Evolutionary conservation across 2,329 filamentous ascomycete genomes (phyloP), one percentile per base, ranked within the genome.

Genomic region (Aspergillus clavatus): DNA sequence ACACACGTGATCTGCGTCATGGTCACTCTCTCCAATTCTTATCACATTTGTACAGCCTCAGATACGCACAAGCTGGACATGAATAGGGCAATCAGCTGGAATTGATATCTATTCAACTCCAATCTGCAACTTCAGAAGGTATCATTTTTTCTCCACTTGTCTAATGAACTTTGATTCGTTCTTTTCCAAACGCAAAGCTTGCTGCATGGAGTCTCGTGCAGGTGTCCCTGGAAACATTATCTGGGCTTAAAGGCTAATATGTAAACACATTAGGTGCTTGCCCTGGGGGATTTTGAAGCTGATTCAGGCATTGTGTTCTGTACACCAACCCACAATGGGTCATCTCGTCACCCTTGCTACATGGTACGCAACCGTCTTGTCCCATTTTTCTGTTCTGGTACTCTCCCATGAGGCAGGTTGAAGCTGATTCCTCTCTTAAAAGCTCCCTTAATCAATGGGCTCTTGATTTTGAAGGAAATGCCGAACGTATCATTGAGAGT

Each of bases 381-480:
- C n/a, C 3, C n/a, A 29, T 42, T 18, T 21, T 14, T 21, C 12
- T 41, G 21, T 38, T 18, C 28, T 29, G n/a, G n/a, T n/a, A 4
- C 23, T 24, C 23, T 24, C 8, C 8, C 8, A 8, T 36, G 10
- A 16, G 6, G 6, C 7, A 24, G 16, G 23, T 49, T 18, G 24
- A 36, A 21, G 21, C 54, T 56, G 26, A 55, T 39, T 37, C 26
- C 39, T 19, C n/a, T 29, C 27, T n/a, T 31, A 22, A 4, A 26
- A 62, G 59, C 48, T 61, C 62, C 38, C 61, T 73, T 5, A 73
- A 73, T 41, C 71, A 73, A 54, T 73, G 71, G 71, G 68, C 78
- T 42, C 72, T 85, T 6, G 82, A 84, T 58, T 84, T 79, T 54
- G 72, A 78, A 50, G 82, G 82, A 28, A 87, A 87, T 57, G 65